Conservation (phyloP, 371 early-diverging fungal species). For the Funneliformis caledonium region DNA sequence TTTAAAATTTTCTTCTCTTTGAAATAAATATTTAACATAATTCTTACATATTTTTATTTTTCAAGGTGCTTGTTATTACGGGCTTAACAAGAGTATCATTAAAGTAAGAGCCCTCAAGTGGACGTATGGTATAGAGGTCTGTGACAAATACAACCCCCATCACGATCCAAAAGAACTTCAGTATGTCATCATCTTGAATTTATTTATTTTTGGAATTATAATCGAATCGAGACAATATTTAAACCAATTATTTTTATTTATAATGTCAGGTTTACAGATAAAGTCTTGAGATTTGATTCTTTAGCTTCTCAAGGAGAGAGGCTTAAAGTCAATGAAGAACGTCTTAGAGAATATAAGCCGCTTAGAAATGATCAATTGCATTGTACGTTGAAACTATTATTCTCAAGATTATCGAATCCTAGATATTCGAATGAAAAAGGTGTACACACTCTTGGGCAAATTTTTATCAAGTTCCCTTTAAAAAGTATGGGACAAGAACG, state of each 20-base stretch:
- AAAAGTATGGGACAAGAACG: background rate
- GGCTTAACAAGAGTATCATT: constrained; percentile 29
- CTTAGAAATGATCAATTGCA: background rate
- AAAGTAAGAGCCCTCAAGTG: background rate
- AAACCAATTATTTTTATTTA: background rate
- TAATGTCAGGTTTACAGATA: background rate
- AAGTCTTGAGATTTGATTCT: background rate
- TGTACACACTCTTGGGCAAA: background rate
- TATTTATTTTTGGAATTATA: background rate
- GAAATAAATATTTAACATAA: background rate
- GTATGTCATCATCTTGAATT: background rate
- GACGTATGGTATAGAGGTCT: constrained; percentile 14
- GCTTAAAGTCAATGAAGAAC: background rate
- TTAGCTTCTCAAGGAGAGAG: background rate
- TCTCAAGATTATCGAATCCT: background rate
- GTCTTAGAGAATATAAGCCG: background rate
- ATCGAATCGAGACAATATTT: background rate
- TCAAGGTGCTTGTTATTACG: constrained; percentile 49
- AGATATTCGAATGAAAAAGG: background rate
- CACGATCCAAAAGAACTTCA: background rate
- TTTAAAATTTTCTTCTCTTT: background rate
- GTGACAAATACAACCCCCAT: background rate
- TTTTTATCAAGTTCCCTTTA: background rate
- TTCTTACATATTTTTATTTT: background rate
- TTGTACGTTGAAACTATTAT: background rate